phyloP scores from a whole-genome alignment of 192 early-diverging fungal species.

The Umbelopsis ramanniana region DNA sequence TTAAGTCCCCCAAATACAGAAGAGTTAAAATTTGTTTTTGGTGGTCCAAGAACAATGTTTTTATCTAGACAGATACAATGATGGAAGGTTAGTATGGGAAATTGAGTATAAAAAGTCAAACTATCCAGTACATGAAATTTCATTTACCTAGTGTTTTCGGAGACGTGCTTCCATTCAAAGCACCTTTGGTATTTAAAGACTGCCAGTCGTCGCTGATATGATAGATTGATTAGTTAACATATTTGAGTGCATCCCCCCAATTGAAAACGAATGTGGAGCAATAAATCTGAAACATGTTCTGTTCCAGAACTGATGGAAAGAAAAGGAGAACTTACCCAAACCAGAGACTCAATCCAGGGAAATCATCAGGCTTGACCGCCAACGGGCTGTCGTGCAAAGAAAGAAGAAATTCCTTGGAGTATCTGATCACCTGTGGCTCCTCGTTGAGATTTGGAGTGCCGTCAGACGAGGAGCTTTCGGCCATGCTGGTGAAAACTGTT shows the following conservation, averaged over 20 bases:
- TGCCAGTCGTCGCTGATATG: slow-evolving; percentile 8
- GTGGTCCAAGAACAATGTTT: slow-evolving; percentile 59
- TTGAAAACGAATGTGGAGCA: background rate
- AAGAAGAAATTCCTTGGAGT: slow-evolving; percentile 36
- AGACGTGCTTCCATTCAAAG: slow-evolving; percentile 11
- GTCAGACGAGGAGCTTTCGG: slow-evolving; percentile 17
- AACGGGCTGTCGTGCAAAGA: slow-evolving; percentile 36
- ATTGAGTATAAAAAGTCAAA: background rate
- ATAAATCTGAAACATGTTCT: background rate
- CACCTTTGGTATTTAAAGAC: slow-evolving; percentile 7
- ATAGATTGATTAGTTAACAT: too few relatives aligned
- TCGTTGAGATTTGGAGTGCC: background rate
- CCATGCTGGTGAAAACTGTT: background rate
- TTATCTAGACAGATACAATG: slow-evolving; percentile 27
- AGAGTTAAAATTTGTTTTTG: slow-evolving; percentile 61
- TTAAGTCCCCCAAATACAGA: slow-evolving; percentile 56
- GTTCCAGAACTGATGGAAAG: background rate
- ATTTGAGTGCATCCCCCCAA: background rate
- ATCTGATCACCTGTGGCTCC: slow-evolving; percentile 28
- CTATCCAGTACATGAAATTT: background rate
- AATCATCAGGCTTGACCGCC: slow-evolving; percentile 34
- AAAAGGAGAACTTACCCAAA: slow-evolving; percentile 35
- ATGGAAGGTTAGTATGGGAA: background rate
- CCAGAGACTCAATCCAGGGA: slow-evolving; percentile 36
- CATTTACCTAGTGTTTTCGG: slow-evolving; percentile 6